These are phyloP conservation scores for Eimeria maxima DNA, from an alignment of 169 alveolate genomes.

Conservation along the genomic window DNA sequence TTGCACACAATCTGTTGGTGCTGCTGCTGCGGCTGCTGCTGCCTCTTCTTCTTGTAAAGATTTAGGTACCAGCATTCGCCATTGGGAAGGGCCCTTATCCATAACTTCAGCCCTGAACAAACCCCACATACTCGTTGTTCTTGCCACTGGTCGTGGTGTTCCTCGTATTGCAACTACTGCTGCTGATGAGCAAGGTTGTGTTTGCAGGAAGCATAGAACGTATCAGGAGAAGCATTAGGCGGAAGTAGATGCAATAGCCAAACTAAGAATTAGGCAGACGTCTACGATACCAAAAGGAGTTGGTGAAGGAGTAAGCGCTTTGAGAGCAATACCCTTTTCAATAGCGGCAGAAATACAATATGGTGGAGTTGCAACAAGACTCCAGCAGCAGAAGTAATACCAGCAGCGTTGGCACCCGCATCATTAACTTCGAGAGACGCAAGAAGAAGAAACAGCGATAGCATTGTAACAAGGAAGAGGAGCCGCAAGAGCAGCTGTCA, in stretches of 20 bases:
- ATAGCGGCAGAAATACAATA: not conserved
- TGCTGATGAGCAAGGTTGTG: not conserved
- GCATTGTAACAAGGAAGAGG: too few relatives aligned
- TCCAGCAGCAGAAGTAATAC: not conserved
- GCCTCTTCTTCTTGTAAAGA: not conserved
- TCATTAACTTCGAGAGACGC: not conserved
- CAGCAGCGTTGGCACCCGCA: not conserved
- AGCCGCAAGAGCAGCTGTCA: not conserved
- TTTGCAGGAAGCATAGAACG: not conserved
- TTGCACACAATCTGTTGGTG: not conserved
- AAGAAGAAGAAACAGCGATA: not conserved
- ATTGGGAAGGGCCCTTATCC: constrained; percentile 71
- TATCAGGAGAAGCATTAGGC: not conserved
- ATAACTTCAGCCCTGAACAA: constrained; percentile 41
- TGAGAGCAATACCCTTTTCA: not conserved
- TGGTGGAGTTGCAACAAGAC: not conserved
- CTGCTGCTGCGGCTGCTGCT: constrained; percentile 26
- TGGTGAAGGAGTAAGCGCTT: not conserved
- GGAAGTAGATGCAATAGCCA: not conserved
- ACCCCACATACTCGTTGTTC: not conserved
- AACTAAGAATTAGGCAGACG: not conserved
- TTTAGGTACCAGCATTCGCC: constrained; percentile 64
- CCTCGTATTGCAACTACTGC: not conserved
- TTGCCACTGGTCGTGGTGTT: too few relatives aligned
- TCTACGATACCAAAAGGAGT: not conserved